Evolutionary conservation across 257 asterid genomes (phyloP).

Genomic region (Penstemon barbatus): DNA sequence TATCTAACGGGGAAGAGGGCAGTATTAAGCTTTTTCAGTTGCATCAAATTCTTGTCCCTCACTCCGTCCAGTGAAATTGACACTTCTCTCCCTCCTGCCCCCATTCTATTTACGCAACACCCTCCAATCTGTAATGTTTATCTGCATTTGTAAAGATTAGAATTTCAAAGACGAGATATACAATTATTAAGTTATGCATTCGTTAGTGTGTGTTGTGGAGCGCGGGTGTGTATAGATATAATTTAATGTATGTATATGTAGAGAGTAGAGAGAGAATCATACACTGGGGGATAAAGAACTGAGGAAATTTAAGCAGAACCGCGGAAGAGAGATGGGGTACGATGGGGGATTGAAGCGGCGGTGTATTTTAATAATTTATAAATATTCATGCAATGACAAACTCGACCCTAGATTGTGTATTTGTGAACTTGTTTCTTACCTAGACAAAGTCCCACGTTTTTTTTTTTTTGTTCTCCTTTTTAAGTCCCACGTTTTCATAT

Average conservation of each 20-base stretch:
- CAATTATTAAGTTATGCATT: neutral
- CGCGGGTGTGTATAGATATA: neutral
- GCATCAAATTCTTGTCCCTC: constrained; percentile 95
- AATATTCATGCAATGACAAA: neutral
- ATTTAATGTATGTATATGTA: neutral
- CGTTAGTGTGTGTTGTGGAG: neutral
- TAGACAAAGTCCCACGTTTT: too few species aligned
- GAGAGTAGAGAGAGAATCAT: neutral
- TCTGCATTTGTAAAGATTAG: too few species aligned
- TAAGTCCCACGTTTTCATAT: too few species aligned
- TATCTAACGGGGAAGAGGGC: constrained; percentile 86
- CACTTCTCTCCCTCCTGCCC: constrained; percentile 60
- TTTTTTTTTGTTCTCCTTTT: too few species aligned
- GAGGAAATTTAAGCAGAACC: constrained; percentile 7
- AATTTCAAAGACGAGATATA: too few species aligned
- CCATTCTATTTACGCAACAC: constrained; percentile 39
- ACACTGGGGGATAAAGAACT: neutral
- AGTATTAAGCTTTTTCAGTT: constrained; percentile 83
- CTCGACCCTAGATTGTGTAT: neutral
- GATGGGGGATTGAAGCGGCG: neutral
- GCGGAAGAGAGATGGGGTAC: constrained; percentile 11
- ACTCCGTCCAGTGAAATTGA: constrained; percentile 75
- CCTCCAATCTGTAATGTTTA: too few species aligned
- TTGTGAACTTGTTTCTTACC: too few species aligned
- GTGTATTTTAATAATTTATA: too few species aligned